phyloP scores from a whole-genome alignment of 108 stramenopile species.

The Skeletonema costatum region DNA sequence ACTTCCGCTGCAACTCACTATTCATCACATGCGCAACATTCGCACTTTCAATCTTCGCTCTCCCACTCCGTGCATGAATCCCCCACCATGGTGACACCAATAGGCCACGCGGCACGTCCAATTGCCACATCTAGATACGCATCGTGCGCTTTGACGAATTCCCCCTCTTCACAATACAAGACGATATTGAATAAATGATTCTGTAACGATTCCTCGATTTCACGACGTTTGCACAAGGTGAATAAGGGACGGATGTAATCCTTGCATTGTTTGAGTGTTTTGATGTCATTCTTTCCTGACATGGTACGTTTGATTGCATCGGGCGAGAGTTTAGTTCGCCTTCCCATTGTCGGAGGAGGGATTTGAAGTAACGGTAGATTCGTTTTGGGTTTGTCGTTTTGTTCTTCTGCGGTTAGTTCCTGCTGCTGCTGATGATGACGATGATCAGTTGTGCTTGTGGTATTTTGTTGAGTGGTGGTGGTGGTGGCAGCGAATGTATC shows the following conservation, averaged over 20 bases:
- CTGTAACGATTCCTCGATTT: constrained; percentile 59
- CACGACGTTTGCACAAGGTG: constrained; percentile 71
- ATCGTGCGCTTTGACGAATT: constrained; percentile 96
- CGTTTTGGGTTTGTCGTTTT: constrained; percentile 67
- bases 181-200: constrained; percentile 85
- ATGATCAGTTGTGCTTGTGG: background rate
- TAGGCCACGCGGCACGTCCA: constrained; percentile 98
- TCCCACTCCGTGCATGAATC: constrained; percentile 94
- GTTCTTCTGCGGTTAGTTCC: constrained; percentile 36
- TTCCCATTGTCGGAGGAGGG: constrained; percentile 90
- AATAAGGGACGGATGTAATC: constrained; percentile 96
- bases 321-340: constrained; percentile 68
- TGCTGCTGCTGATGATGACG: background rate
- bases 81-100: constrained; percentile 99
- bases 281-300: constrained; percentile 86
- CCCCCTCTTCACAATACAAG: constrained; percentile 81
- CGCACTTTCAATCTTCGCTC: constrained; percentile 90
- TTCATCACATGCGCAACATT: constrained; percentile 99
- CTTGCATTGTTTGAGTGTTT: constrained; percentile 94
- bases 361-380: constrained; percentile 86
- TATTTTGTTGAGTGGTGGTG: background rate
- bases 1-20: constrained; percentile 93
- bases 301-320: constrained; percentile 63
- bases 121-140: constrained; percentile 94
- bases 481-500: background rate